Evolutionary conservation across 768 basidiomycete species (phyloP).

Genomic region (Macrocybe gigantea): DNA sequence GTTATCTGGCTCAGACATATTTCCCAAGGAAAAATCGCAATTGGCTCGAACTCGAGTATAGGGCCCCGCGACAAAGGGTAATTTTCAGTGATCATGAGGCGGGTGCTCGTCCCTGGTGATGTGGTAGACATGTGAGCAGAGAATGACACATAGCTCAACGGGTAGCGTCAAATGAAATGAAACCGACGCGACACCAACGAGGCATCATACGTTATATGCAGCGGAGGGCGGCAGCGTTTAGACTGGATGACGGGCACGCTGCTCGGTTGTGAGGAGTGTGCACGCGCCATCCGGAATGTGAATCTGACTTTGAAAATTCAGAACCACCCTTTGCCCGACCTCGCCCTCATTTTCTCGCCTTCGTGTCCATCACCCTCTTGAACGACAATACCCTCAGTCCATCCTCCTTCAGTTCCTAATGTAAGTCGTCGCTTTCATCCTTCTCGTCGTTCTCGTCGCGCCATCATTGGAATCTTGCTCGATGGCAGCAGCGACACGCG

Average conservation of each 20-base stretch:
- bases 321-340: slow-evolving; percentile 33
- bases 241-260: neutral
- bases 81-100: too few relatives aligned
- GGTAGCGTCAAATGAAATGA: too few relatives aligned
- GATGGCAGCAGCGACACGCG: slow-evolving; percentile 15
- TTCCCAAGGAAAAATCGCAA: too few relatives aligned
- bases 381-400: slow-evolving; percentile 32
- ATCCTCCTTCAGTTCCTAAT: slow-evolving; percentile 31
- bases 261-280: neutral
- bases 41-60: too few relatives aligned
- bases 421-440: slow-evolving; percentile 25
- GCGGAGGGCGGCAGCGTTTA: neutral
- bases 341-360: slow-evolving; percentile 36
- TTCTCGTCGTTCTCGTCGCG: slow-evolving; percentile 14
- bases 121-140: too few relatives aligned
- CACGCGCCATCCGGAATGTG: slow-evolving; percentile 27
- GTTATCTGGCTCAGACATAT: too few relatives aligned
- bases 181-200: too few relatives aligned
- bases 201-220: too few relatives aligned
- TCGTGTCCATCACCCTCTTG: slow-evolving; percentile 39
- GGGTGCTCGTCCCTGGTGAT: too few relatives aligned
- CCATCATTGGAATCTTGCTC: neutral
- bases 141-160: too few relatives aligned
- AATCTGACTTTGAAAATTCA: slow-evolving; percentile 42
- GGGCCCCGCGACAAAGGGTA: too few relatives aligned